Conservation (phyloP, 805 yeast genomes). For the Yarrowia keelungensis region DNA sequence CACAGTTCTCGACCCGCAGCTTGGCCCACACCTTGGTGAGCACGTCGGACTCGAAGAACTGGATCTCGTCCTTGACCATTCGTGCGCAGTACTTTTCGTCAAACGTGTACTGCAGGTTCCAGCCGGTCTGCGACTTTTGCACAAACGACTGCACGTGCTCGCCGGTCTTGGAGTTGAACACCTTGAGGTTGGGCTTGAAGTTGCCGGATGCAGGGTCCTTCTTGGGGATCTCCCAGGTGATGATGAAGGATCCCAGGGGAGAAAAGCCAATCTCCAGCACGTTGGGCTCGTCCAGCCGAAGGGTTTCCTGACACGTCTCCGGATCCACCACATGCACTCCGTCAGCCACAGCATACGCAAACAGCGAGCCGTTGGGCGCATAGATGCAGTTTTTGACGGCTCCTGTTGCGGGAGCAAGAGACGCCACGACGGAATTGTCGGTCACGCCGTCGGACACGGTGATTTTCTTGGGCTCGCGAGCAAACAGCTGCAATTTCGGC, state of each 20-base stretch:
- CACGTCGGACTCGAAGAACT: conserved; percentile 65
- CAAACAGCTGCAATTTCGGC: conserved; percentile 31
- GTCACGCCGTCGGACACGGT: conserved; percentile 33
- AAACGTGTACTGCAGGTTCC: conserved; percentile 87
- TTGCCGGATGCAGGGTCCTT: conserved; percentile 69
- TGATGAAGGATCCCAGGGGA: conserved; percentile 81
- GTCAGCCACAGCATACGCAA: conserved; percentile 69
- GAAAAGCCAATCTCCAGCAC: conserved; percentile 85
- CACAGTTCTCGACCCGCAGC: conserved; percentile 61
- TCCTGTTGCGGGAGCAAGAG: conserved; percentile 8
- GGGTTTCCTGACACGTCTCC: conserved; percentile 56
- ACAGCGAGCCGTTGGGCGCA: conserved; percentile 69
- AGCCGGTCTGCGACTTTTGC: conserved; percentile 83
- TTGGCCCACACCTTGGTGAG: conserved; percentile 60
- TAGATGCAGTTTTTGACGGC: conserved; percentile 65
- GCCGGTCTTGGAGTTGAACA: conserved; percentile 65
- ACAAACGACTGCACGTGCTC: conserved; percentile 66
- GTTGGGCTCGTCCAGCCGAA: conserved; percentile 64
- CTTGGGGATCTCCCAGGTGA: conserved; percentile 89
- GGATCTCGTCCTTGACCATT: conserved; percentile 65
- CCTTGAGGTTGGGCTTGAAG: conserved; percentile 78
- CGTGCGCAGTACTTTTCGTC: conserved; percentile 78
- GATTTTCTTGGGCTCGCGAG: conserved; percentile 37
- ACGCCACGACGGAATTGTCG: conserved; percentile 23
- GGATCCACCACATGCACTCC: conserved; percentile 65